These are phyloP conservation scores for Abrus pulchellus DNA, from an alignment of 306 rosid species.

Conservation along the genomic window DNA sequence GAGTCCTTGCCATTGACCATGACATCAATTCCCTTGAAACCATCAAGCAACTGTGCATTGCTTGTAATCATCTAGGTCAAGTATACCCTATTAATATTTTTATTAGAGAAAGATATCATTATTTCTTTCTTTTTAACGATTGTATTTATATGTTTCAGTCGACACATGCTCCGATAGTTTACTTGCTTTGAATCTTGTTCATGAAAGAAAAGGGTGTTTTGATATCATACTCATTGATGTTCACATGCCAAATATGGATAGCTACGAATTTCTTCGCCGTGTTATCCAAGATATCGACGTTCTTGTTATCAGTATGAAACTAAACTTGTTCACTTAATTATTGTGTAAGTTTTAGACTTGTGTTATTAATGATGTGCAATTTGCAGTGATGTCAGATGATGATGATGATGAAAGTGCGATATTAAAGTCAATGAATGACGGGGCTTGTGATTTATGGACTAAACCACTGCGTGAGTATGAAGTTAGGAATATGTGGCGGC, in stretches of 20 bases:
- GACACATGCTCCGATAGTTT: conserved; percentile 51
- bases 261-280: conserved; percentile 59
- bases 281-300: conserved; percentile 63
- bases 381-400: conserved; percentile 74
- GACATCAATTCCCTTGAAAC: conserved; percentile 54
- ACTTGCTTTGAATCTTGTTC: conserved; percentile 61
- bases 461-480: conserved; percentile 69
- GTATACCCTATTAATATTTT: no score
- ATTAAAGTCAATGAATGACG: conserved; percentile 57
- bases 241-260: conserved; percentile 75
- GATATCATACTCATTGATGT: conserved; percentile 74
- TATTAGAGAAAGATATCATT: no score
- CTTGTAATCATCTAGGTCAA: conserved; percentile 59
- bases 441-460: conserved; percentile 72
- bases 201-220: conserved; percentile 55
- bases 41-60: conserved; percentile 54
- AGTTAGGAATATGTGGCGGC: conserved; percentile 67
- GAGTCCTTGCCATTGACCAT: conserved; percentile 70
- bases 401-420: conserved; percentile 53
- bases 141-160: conserved; percentile 48
- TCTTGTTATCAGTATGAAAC: conserved; percentile 70
- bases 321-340: background rate
- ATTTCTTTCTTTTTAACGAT: background rate
- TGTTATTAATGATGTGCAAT: conserved; percentile 10
- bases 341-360: background rate